Percentiles rank a stretch among this genome's conserved stretches.
phyloP scores from a whole-genome alignment of 2,329 filamentous ascomycete species.

The Helotiales sp. region DNA sequence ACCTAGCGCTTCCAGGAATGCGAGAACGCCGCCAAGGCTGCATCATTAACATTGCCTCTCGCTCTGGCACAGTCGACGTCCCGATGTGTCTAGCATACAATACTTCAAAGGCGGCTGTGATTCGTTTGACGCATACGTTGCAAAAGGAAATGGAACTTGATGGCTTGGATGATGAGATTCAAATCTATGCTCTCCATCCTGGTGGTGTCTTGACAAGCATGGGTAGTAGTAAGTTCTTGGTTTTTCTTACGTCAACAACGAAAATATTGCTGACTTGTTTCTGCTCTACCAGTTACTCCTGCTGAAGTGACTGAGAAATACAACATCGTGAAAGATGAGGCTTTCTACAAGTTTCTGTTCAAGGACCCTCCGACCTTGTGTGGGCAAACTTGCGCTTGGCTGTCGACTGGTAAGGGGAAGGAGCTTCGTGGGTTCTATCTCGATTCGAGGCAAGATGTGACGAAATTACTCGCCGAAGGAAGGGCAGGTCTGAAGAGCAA shows the following conservation, averaged over 20 bases:
- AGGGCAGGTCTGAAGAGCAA: background rate
- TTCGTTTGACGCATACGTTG: background rate
- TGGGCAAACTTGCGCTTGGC: background rate
- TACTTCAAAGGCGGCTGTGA: background rate
- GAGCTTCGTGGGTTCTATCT: background rate
- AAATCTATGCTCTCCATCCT: background rate
- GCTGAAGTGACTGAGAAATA: slow-evolving; percentile 2
- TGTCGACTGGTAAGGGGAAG: background rate
- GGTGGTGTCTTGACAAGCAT: background rate
- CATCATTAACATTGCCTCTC: slow-evolving; percentile 4
- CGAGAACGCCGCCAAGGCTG: background rate
- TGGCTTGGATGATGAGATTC: background rate
- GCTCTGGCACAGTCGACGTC: background rate
- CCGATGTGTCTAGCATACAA: background rate
- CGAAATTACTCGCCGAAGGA: background rate
- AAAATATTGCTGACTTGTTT: background rate
- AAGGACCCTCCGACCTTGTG: background rate
- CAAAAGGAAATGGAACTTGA: background rate
- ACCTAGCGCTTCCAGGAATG: background rate
- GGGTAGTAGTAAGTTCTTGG: background rate
- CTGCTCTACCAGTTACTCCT: background rate
- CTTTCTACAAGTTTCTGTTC: slow-evolving; percentile 2
- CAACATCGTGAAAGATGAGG: slow-evolving; percentile 2
- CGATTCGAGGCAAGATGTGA: background rate
- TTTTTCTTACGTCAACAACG: background rate